Evolutionary conservation across 306 rosid genomes (phyloP).

Genomic region (Rosa lucieae): DNA sequence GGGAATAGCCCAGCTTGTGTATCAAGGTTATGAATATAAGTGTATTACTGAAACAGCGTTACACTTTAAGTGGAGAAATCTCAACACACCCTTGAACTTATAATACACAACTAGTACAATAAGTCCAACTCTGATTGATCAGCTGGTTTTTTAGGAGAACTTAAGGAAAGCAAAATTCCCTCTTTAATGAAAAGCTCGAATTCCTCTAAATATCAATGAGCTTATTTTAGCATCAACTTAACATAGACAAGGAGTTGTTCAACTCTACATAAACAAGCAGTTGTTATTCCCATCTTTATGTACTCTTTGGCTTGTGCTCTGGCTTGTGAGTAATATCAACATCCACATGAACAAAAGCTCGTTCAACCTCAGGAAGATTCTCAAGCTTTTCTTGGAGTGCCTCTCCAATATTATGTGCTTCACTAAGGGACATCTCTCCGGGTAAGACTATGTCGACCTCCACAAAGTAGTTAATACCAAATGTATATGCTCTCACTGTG

Average conservation of each 20-base stretch:
- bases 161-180: background rate
- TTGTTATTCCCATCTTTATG: constrained; percentile 1
- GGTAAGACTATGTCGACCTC: constrained; percentile 82
- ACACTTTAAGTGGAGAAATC: background rate
- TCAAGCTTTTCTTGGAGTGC: constrained; percentile 87
- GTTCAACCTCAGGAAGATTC: constrained; percentile 67
- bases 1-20: background rate
- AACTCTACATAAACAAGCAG: background rate
- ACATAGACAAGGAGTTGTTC: background rate
- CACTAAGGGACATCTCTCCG: constrained; percentile 51
- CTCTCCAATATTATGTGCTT: constrained; percentile 88
- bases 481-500: constrained; percentile 76
- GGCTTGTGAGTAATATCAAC: constrained; percentile 70
- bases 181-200: background rate
- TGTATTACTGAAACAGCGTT: background rate
- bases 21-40: background rate
- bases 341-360: constrained; percentile 97
- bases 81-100: background rate
- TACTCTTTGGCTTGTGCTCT: constrained; percentile 58
- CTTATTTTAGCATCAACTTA: background rate
- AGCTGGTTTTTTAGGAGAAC: background rate
- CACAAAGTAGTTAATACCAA: constrained; percentile 79
- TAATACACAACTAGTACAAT: too few species aligned
- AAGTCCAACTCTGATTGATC: background rate
- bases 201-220: background rate